phyloP scores from a whole-genome alignment of 139 green algal genomes.

The Picochlorum sp. region DNA sequence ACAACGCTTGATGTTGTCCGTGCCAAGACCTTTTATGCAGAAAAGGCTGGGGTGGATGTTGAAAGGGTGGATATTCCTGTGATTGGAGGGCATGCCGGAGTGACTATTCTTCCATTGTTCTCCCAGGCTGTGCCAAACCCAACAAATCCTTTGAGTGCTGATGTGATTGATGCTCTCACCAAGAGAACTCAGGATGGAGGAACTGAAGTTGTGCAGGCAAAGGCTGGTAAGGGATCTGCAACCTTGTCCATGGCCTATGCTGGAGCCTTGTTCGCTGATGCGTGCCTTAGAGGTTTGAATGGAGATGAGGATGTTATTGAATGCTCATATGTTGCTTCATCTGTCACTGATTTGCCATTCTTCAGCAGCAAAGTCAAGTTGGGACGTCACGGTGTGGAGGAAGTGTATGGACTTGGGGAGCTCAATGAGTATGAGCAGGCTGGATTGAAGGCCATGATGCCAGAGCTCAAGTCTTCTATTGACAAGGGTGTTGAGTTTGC shows the following conservation, averaged over 20 bases:
- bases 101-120: constrained; percentile 98
- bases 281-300: constrained; percentile 85
- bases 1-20: constrained; percentile 79
- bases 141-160: constrained; percentile 45
- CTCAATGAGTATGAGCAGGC: constrained; percentile 85
- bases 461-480: constrained; percentile 76
- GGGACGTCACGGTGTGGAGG: constrained; percentile 65
- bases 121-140: constrained; percentile 65
- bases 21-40: constrained; percentile 91
- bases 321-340: constrained; percentile 86
- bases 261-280: constrained; percentile 89
- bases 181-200: constrained; percentile 97
- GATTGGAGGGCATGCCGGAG: constrained; percentile 91
- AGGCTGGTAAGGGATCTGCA: constrained; percentile 75
- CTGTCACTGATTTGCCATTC: constrained; percentile 76
- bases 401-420: constrained; percentile 69
- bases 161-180: constrained; percentile 87
- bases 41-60: constrained; percentile 47
- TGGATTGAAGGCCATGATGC: constrained; percentile 65
- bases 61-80: constrained; percentile 92
- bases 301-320: constrained; percentile 58
- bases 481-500: constrained; percentile 82
- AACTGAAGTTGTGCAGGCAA: constrained; percentile 94
- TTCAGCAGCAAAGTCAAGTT: constrained; percentile 89
- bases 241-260: constrained; percentile 99